Base-by-base conservation (phyloP, 306 rosid species). In the Sesbania bispinosa region DNA sequence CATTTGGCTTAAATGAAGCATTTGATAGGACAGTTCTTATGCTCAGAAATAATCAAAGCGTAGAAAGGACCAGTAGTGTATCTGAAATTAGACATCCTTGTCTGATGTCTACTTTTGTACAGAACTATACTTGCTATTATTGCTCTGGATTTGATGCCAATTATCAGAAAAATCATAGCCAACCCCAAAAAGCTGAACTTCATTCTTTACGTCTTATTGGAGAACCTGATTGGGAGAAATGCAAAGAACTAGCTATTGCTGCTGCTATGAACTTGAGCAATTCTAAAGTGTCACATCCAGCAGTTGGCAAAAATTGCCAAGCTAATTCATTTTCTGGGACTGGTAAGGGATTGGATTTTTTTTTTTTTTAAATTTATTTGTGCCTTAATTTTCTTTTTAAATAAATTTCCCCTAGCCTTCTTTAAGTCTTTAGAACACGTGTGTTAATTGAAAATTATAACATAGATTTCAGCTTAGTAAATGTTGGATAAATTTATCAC, bases 1-100 rank as follows among this genome's bases (percentile, higher is more conserved):
- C 88, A 57, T 90, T 86, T 81, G 97, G 97, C 15, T 85, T 89
- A 43, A 89, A 83, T 77, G 92, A 89, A 73, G 98, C 98, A 6
- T 92, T 89, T 87, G 92, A 90, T 52, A 79, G 94, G 84, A 81
- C 87, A 1, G 81, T 90, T 76, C 48, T 36, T 42, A 55, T 79
- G 85, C 88, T 86, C 39, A 77, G 73, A 70, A 81, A 75, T 29
- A 76, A 71, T 61, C 83, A 65, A 18, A 58, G 71, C 23, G 65
- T 47, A 30, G 80, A 74, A 45, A 81, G 48, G 33, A 52, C 29
- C 5, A 19, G 57, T 15, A 71, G 76, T 63, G 18, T 14, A 16
- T 29, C 47, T 69, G 78, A 86, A 75, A 65, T 88, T 52, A 73
- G 86, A 68, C 95, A 90, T 80, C 97, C 92, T 79, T 90, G 97